Conservation (phyloP, 2,329 filamentous ascomycete species). For the Sporothrix brunneoviolacea region DNA sequence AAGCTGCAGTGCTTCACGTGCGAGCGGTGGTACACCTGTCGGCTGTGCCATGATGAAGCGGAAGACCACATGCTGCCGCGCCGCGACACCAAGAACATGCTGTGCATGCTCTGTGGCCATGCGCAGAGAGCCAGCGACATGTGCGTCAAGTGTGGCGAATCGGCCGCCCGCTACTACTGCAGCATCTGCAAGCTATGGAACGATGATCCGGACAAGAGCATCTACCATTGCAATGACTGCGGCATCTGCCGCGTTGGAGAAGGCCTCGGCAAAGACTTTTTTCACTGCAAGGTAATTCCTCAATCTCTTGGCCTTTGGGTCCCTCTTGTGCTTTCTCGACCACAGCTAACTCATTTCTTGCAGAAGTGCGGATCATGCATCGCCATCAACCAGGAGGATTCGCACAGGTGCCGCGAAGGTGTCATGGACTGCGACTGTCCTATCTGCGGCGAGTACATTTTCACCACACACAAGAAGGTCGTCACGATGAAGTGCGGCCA, state of each 20-base stretch:
- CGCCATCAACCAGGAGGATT: slow-evolving; percentile 73
- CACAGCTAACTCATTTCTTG: too few species aligned
- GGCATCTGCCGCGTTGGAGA: slow-evolving; percentile 89
- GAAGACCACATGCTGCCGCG: slow-evolving; percentile 76
- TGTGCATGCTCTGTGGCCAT: slow-evolving; percentile 90
- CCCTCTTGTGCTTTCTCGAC: too few species aligned
- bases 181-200: slow-evolving; percentile 95
- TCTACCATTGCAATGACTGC: slow-evolving; percentile 95
- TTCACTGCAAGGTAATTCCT: slow-evolving; percentile 87
- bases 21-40: slow-evolving; percentile 87
- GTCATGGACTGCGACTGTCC: slow-evolving; percentile 94
- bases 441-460: slow-evolving; percentile 95
- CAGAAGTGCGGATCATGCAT: slow-evolving; percentile 94
- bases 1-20: slow-evolving; percentile 92
- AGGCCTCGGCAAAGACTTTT: slow-evolving; percentile 92
- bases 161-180: slow-evolving; percentile 86
- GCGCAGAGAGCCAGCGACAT: slow-evolving; percentile 75
- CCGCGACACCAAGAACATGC: slow-evolving; percentile 84
- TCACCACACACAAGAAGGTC: slow-evolving; percentile 79
- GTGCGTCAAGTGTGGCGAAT: slow-evolving; percentile 69
- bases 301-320: too few species aligned
- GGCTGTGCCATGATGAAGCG: slow-evolving; percentile 81
- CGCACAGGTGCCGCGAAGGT: slow-evolving; percentile 89
- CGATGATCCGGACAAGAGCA: slow-evolving; percentile 80
- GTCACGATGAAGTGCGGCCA: slow-evolving; percentile 95